Conservation (phyloP, 1,284 basidiomycete species). For the Ustilago bromivora region DNA sequence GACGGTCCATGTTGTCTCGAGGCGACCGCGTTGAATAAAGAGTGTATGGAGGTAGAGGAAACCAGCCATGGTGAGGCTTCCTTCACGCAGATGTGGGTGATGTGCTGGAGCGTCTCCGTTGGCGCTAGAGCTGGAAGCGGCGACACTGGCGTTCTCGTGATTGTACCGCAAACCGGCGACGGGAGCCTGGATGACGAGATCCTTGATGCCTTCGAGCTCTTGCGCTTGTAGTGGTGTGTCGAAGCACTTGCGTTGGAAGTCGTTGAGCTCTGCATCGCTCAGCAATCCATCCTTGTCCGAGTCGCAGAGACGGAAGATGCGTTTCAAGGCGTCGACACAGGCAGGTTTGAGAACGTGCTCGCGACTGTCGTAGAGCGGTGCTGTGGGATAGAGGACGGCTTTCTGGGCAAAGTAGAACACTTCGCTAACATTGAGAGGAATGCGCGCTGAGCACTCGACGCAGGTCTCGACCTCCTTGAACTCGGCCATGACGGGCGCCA, state of each 20-base stretch:
- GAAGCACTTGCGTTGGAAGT: constrained; percentile 97
- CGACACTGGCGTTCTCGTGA: constrained; percentile 49
- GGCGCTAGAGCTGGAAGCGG: constrained; percentile 46
- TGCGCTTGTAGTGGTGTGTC: constrained; percentile 89
- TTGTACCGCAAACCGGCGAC: constrained; percentile 46
- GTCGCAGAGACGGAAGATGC: constrained; percentile 97
- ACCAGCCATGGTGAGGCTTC: constrained; percentile 86
- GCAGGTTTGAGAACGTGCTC: constrained; percentile 88
- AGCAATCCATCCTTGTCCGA: constrained; percentile 92
- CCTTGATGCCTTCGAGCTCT: constrained; percentile 79
- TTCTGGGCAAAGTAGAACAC: constrained; percentile 99
- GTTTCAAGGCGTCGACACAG: constrained; percentile 85
- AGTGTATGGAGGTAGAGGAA: constrained; percentile 95
- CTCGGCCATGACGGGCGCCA: constrained; percentile 69
- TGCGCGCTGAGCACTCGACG: constrained; percentile 92
- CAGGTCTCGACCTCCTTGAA: constrained; percentile 85
- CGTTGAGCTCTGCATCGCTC: constrained; percentile 90
- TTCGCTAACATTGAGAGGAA: constrained; percentile 85
- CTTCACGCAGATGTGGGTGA: constrained; percentile 70
- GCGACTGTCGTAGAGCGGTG: constrained; percentile 94
- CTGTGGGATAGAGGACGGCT: constrained; percentile 95
- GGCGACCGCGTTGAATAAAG: constrained; percentile 94
- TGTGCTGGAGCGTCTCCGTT: constrained; percentile 40
- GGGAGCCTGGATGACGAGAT: constrained; percentile 59
- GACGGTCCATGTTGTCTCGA: constrained; percentile 98